A percentile compares a stretch with the other conserved stretches of the same genome.
phyloP scores from a whole-genome alignment of 2,329 filamentous ascomycete species.

The Beauveria rudraprayagi region DNA sequence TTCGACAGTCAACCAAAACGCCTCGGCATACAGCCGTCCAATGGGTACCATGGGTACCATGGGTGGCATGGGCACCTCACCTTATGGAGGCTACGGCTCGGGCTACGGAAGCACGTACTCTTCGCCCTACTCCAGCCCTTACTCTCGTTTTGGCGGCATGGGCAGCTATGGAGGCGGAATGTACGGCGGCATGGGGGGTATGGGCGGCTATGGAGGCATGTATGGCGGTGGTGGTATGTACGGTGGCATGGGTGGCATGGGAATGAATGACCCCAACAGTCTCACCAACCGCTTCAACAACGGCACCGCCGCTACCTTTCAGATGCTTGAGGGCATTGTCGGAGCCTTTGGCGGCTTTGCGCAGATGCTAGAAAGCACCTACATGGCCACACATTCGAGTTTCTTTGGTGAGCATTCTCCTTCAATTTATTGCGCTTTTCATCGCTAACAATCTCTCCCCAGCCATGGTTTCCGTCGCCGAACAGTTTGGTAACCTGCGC shows the following conservation, averaged over 20 bases:
- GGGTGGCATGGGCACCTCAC: slow-evolving; percentile 30
- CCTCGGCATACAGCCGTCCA: slow-evolving; percentile 65
- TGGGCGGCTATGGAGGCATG: slow-evolving; percentile 25
- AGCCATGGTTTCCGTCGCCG: slow-evolving; percentile 98
- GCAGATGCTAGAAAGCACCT: slow-evolving; percentile 98
- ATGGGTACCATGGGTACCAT: slow-evolving; percentile 34
- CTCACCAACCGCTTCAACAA: slow-evolving; percentile 93
- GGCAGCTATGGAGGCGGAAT: slow-evolving; percentile 49
- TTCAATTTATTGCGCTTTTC: not conserved
- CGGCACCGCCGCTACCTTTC: slow-evolving; percentile 92
- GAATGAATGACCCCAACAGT: slow-evolving; percentile 75
- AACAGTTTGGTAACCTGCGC: slow-evolving; percentile 89
- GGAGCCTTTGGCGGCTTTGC: slow-evolving; percentile 95
- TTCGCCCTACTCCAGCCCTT: slow-evolving; percentile 19
- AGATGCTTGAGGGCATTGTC: slow-evolving; percentile 96
- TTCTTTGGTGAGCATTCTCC: slow-evolving; percentile 74
- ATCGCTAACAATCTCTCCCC: slow-evolving; percentile 11
- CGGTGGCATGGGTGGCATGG: slow-evolving; percentile 29
- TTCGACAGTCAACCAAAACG: slow-evolving; percentile 78
- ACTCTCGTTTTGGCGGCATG: slow-evolving; percentile 32
- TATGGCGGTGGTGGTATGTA: slow-evolving; percentile 34
- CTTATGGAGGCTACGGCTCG: slow-evolving; percentile 27
- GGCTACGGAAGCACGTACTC: slow-evolving; percentile 28
- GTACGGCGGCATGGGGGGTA: slow-evolving; percentile 25
- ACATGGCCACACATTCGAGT: slow-evolving; percentile 98